phyloP scores from a whole-genome alignment of 2,329 filamentous ascomycete genomes.

The Calonectria ilicicola region DNA sequence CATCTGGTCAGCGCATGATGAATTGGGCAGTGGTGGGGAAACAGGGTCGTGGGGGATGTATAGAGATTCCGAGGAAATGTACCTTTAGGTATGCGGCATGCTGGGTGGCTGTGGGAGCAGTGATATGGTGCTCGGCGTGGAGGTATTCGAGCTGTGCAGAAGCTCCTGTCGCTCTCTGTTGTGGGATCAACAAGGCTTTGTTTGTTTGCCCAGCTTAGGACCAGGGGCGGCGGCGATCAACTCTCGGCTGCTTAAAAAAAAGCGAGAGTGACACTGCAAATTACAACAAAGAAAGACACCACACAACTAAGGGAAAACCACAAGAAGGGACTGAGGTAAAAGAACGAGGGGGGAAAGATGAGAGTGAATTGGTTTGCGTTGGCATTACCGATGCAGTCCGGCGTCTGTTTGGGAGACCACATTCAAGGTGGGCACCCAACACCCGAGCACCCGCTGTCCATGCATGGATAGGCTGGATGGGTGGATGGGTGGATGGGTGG shows the following conservation, averaged over 20 bases:
- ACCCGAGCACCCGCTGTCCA: slow-evolving; percentile 21
- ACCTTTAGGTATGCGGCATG: slow-evolving; percentile 44
- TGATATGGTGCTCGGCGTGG: slow-evolving; percentile 9
- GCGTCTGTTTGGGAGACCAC: slow-evolving; percentile 6
- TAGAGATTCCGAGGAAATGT: slow-evolving; percentile 15
- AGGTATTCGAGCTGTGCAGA: slow-evolving; percentile 9
- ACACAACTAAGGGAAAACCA: slow-evolving; percentile 7
- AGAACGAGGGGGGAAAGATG: slow-evolving; percentile 5
- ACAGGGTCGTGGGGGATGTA: not conserved
- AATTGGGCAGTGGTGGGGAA: slow-evolving; percentile 13
- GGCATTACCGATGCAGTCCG: slow-evolving; percentile 14
- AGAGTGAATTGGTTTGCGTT: slow-evolving; percentile 10
- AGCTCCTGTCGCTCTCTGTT: slow-evolving; percentile 5
- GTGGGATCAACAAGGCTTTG: slow-evolving; percentile 17
- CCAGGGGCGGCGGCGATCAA: slow-evolving; percentile 2
- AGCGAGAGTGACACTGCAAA: not conserved
- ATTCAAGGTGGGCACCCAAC: slow-evolving; percentile 21
- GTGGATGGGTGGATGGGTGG: not conserved
- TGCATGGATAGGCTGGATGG: slow-evolving; percentile 14
- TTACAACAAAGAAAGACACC: slow-evolving; percentile 18
- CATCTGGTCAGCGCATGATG: slow-evolving; percentile 30
- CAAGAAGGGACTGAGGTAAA: slow-evolving; percentile 5
- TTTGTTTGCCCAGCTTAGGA: slow-evolving; percentile 15
- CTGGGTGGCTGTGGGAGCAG: slow-evolving; percentile 37
- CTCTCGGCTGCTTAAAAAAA: not conserved